Base-by-base conservation (phyloP, 169 alveolate genomes). In the Eimeria acervulina region DNA sequence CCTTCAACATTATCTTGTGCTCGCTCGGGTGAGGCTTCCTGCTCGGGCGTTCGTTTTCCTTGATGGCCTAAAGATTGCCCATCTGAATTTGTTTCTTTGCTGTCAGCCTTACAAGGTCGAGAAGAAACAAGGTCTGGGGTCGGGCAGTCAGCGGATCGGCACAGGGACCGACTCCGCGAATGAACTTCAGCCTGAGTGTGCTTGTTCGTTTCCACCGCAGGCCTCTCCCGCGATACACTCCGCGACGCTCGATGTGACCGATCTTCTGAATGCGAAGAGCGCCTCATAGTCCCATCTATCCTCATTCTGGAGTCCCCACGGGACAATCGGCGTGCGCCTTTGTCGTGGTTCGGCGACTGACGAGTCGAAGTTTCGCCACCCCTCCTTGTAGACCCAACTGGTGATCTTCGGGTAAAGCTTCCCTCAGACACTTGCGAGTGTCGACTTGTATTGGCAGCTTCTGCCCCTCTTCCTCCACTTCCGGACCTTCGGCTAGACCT, bases 101-200 rank as follows among this genome's bases (percentile, higher is more conserved):
- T 61, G 80, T 63, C 94, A 38, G 78, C 55, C 8, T 63, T 63
- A 52, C 44, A 36, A 7, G 94, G 51, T 36, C 63, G 80, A 31
- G 94, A 87, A 42, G 94, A 87, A 47, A 63, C 78, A 31, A 87
- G 94, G 63, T 87, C 94, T 21, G 94, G 94, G 70, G 94, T 87
- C 28, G 94, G 94, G 33, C 94, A 63, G 63, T 87, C 94, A 23
- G 94, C 94, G 26, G 94, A 87, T n/a, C 83, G 94, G 44, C 83
- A 87, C 8, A 51, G 44, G 6, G 94, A 61, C 40, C 66, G 38
- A 12, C 83, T 31, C 38, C 61, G 80, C 7, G 94, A 87, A 63
- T 31, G 94, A 63, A n/a, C 44, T n/a, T 59, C 94, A 5, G 40
- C 42, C 63, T 36, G 59, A 26, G 94, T 1, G 94, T 42, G 83